A percentile compares a stretch with the other conserved stretches of the same genome.
phyloP scores from a whole-genome alignment of 495 filamentous ascomycete species.

The Haplographium delicatum region DNA sequence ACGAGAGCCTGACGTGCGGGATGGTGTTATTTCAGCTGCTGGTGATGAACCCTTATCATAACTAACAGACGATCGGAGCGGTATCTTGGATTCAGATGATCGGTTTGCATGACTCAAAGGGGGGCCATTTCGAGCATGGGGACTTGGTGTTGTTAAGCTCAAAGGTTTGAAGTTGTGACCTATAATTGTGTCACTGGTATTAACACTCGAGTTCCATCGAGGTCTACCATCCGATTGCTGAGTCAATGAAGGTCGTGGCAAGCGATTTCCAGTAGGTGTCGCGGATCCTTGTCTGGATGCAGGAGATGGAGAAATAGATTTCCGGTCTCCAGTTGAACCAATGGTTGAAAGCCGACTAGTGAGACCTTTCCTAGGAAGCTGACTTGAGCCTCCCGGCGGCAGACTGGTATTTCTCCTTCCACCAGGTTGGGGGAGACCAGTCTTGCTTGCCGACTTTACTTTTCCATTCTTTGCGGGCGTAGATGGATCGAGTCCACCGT shows the following conservation, averaged over 20 bases:
- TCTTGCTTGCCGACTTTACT: constrained; percentile 32
- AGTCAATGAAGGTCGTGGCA: constrained; percentile 35
- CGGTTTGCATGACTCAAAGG: constrained; percentile 23
- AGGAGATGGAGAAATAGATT: constrained; percentile 40
- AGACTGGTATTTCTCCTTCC: constrained; percentile 12
- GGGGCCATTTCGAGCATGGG: constrained; percentile 46
- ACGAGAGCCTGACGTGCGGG: constrained; percentile 28
- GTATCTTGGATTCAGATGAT: constrained; percentile 37
- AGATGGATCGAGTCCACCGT: constrained; percentile 39
- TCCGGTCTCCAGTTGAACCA: constrained; percentile 33
- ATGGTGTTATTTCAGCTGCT: constrained; percentile 32
- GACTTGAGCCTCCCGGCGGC: constrained; percentile 3
- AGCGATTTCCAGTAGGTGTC: constrained; percentile 52
- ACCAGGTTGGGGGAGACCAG: constrained; percentile 36
- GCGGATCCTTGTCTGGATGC: constrained; percentile 43
- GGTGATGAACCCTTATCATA: constrained; percentile 35
- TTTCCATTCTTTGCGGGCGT: constrained; percentile 39
- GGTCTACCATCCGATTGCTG: constrained; percentile 52
- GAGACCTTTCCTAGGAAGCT: constrained; percentile 21
- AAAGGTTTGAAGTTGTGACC: constrained; percentile 67
- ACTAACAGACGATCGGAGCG: constrained; percentile 39
- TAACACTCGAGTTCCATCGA: constrained; percentile 73
- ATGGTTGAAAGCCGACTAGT: constrained; percentile 30
- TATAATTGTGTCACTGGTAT: constrained; percentile 60
- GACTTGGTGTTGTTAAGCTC: constrained; percentile 50